These are phyloP conservation scores for Ilyonectria mors-panacis DNA, from an alignment of 2,329 filamentous ascomycete species.

Conservation along the genomic window DNA sequence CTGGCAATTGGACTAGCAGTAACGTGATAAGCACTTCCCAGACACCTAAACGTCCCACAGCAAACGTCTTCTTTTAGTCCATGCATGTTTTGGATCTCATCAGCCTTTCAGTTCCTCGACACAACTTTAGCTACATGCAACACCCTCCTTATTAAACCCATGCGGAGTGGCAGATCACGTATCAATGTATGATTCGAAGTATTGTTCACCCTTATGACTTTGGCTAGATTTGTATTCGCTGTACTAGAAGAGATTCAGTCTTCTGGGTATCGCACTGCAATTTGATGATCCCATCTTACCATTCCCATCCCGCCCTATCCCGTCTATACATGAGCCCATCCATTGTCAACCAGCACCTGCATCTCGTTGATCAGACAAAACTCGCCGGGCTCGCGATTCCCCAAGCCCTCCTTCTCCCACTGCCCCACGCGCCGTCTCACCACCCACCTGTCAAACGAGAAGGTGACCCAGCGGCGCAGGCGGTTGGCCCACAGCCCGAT, in stretches of 20 bases:
- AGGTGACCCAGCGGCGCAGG: slow-evolving; percentile 59
- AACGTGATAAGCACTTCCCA: no score
- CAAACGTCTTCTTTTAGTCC: no score
- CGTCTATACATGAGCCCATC: slow-evolving; percentile 69
- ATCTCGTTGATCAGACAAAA: slow-evolving; percentile 74
- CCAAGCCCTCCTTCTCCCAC: slow-evolving; percentile 55
- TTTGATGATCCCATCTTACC: background rate
- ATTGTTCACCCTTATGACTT: background rate
- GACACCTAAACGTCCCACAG: no score
- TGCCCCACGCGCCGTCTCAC: slow-evolving; percentile 56
- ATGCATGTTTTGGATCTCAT: no score
- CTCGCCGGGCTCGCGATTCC: slow-evolving; percentile 60
- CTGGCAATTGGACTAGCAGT: no score
- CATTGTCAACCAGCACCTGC: slow-evolving; percentile 70
- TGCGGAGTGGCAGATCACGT: no score
- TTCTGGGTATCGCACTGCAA: background rate
- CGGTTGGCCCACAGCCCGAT: slow-evolving; percentile 73
- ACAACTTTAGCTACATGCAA: no score
- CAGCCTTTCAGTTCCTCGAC: no score
- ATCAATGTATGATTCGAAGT: no score
- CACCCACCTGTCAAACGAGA: slow-evolving; percentile 50
- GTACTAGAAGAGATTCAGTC: background rate
- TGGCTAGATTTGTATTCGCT: background rate
- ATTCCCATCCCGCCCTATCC: background rate
- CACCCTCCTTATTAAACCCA: no score